These are phyloP conservation scores for Aspergillus nanangensis DNA, from an alignment of 495 filamentous ascomycete species.

Conservation along the genomic window DNA sequence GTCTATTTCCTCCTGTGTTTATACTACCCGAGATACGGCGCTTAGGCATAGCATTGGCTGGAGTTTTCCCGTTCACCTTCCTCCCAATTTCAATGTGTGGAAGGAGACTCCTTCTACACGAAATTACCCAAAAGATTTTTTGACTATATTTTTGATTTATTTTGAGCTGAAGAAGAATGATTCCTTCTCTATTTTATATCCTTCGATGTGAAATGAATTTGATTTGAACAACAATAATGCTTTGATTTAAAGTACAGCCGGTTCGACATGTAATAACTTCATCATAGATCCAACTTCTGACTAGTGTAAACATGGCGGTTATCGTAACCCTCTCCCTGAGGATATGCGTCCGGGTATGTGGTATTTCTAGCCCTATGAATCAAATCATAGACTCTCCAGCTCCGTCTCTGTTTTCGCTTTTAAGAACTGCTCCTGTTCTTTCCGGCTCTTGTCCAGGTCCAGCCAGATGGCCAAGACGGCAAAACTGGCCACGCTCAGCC, in stretches of 20 bases:
- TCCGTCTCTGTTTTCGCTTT: too few species aligned
- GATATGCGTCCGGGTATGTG: too few species aligned
- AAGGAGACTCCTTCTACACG: not conserved
- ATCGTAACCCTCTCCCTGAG: too few species aligned
- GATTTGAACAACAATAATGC: not conserved
- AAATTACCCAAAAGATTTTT: not conserved
- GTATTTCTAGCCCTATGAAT: too few species aligned
- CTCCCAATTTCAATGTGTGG: not conserved
- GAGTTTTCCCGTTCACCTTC: constrained; percentile 15
- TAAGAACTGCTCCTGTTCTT: constrained; percentile 52
- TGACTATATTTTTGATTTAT: not conserved
- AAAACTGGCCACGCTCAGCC: constrained; percentile 51
- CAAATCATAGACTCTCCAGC: too few species aligned
- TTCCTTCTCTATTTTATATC: not conserved
- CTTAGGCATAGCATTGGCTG: constrained; percentile 29
- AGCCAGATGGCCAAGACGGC: constrained; percentile 45
- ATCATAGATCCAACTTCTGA: too few species aligned
- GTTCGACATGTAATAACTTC: too few species aligned
- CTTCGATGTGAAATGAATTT: not conserved
- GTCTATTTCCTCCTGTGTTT: constrained; percentile 11
- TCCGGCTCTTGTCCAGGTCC: constrained; percentile 54
- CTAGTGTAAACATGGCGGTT: too few species aligned
- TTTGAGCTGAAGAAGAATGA: not conserved
- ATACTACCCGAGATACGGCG: constrained; percentile 12
- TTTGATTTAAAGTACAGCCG: not conserved